Percentiles rank a stretch among this genome's conserved stretches.
Conservation (phyloP, 73 alveolate genomes). For the Paramecium octaurelia region DNA sequence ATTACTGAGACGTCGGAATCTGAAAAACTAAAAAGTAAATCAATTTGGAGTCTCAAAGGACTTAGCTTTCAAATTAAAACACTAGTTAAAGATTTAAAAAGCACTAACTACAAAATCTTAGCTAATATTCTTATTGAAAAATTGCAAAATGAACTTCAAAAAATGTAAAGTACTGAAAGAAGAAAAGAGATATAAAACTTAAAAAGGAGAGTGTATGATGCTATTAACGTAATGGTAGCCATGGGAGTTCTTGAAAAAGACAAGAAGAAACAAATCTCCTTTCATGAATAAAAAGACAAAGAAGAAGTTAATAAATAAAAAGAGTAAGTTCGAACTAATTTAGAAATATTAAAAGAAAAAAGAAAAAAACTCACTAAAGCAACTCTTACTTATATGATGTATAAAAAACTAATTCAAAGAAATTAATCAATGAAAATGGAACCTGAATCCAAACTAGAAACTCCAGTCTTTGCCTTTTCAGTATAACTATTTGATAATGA, state of each 20-base stretch:
- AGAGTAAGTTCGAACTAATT: background rate
- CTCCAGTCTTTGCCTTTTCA: background rate
- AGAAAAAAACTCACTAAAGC: background rate
- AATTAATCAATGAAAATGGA: background rate
- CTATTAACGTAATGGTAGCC: constrained; percentile 84
- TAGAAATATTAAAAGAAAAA: background rate
- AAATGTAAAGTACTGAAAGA: constrained; percentile 52
- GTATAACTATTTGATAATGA: background rate
- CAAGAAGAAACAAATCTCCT: constrained; percentile 68
- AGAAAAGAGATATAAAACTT: constrained; percentile 79
- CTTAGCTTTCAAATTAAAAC: constrained; percentile 72
- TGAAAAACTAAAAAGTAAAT: background rate
- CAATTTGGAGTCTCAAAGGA: constrained; percentile 64
- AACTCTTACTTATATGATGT: background rate
- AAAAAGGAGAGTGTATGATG: constrained; percentile 85
- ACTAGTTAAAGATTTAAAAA: constrained; percentile 62
- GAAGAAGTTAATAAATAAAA: background rate
- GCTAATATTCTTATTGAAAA: constrained; percentile 68
- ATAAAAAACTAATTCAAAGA: background rate
- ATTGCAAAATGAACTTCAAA: constrained; percentile 59
- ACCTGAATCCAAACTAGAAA: background rate
- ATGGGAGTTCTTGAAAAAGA: constrained; percentile 75
- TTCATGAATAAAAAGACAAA: background rate
- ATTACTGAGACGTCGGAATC: background rate
- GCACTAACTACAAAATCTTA: constrained; percentile 79